A percentile compares a stretch with the other conserved stretches of the same genome.
These are phyloP conservation scores for Candida anutae DNA, from an alignment of 1,139 yeast genomes.

Conservation along the genomic window DNA sequence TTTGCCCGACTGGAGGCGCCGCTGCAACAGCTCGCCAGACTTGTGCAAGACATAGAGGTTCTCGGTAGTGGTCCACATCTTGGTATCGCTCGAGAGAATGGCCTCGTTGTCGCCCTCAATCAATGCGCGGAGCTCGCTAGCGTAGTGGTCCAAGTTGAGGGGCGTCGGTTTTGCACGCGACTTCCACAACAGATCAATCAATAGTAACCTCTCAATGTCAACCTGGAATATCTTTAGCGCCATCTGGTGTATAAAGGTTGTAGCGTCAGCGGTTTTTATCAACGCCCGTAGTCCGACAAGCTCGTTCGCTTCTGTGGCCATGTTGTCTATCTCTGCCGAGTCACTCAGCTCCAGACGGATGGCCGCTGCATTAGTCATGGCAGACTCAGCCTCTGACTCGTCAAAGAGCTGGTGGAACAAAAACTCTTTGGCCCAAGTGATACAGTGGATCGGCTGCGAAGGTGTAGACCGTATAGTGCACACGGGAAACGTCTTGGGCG, in stretches of 20 bases:
- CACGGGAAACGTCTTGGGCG: conserved; percentile 89
- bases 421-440: conserved; percentile 96
- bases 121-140: neutral
- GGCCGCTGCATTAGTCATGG: conserved; percentile 20
- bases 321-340: conserved; percentile 58
- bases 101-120: conserved; percentile 6
- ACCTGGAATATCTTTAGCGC: conserved; percentile 49
- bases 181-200: conserved; percentile 75
- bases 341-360: conserved; percentile 52
- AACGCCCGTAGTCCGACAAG: conserved; percentile 52
- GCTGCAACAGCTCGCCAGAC: conserved; percentile 43
- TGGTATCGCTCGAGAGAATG: conserved; percentile 38
- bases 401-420: conserved; percentile 78
- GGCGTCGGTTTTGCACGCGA: conserved; percentile 63
- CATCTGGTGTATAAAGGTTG: conserved; percentile 29
- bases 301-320: conserved; percentile 71
- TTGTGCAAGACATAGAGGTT: conserved; percentile 53
- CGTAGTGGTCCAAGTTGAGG: conserved; percentile 24
- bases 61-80: conserved; percentile 55
- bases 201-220: conserved; percentile 69
- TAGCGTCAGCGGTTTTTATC: conserved; percentile 17
- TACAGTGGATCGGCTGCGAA: conserved; percentile 90
- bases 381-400: conserved; percentile 28
- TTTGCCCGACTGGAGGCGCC: conserved; percentile 32
- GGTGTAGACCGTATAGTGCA: conserved; percentile 97